A percentile compares a stretch with the other conserved stretches of the same genome.
These are phyloP conservation scores for Mimosa bimucronata DNA, from an alignment of 306 rosid genomes.

Conservation along the genomic window DNA sequence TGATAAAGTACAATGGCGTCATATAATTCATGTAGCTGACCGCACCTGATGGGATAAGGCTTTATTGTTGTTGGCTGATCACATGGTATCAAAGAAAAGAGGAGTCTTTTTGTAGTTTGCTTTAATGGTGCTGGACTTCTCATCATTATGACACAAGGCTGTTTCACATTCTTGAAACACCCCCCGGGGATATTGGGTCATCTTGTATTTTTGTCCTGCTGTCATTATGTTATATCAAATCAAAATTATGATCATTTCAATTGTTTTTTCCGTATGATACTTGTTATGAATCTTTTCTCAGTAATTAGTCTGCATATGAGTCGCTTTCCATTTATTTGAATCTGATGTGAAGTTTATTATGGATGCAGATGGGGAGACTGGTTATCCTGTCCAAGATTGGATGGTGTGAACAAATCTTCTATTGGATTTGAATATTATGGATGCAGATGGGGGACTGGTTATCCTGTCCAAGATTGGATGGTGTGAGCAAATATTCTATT, in stretches of 20 bases:
- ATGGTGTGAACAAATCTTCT: conserved; percentile 15
- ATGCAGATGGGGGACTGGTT: conserved; percentile 54
- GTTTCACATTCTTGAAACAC: conserved; percentile 6
- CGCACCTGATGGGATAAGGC: no score
- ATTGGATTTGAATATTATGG: background rate
- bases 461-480: conserved; percentile 21
- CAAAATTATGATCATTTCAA: conserved; percentile 26
- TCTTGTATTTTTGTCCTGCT: conserved; percentile 15
- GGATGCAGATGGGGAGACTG: conserved; percentile 52
- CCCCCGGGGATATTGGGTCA: conserved; percentile 15
- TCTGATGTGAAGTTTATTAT: conserved; percentile 37
- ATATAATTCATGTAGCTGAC: no score
- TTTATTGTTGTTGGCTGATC: no score
- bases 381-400: conserved; percentile 23
- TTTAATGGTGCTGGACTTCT: conserved; percentile 18
- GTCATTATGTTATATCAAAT: conserved; percentile 21
- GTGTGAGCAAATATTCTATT: background rate
- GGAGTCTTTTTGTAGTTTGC: conserved; percentile 10
- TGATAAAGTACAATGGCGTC: no score
- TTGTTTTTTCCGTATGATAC: conserved; percentile 9
- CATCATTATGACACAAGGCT: background rate
- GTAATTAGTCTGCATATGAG: conserved; percentile 24
- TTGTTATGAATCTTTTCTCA: conserved; percentile 7
- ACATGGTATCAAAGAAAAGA: background rate
- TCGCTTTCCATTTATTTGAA: conserved; percentile 25